Evolutionary conservation across 1,284 basidiomycete genomes (phyloP).

Genomic region (Austropuccinia psidii): DNA sequence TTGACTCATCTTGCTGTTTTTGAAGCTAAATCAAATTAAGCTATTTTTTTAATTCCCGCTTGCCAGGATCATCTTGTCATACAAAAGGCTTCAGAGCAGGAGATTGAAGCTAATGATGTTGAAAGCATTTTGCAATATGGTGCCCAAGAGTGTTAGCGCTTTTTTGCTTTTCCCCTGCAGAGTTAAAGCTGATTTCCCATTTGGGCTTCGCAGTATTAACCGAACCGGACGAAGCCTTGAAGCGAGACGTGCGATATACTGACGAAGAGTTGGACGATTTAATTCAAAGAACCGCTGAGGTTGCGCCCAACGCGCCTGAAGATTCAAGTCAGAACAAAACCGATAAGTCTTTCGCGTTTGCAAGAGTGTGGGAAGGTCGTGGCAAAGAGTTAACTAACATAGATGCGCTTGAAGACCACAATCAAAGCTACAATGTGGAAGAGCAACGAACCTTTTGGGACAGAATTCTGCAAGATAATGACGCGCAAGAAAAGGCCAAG

Average conservation of each 20-base stretch:
- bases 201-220: constrained; percentile 31
- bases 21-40: too few species aligned
- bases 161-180: neutral
- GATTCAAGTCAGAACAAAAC: constrained; percentile 4
- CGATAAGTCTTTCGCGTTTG: constrained; percentile 36
- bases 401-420: neutral
- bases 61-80: constrained; percentile 36
- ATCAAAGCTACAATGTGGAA: constrained; percentile 11
- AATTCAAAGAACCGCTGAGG: constrained; percentile 33
- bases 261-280: constrained; percentile 35
- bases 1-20: neutral
- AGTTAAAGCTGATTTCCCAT: neutral
- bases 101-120: constrained; percentile 36
- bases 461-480: constrained; percentile 26
- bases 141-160: constrained; percentile 30
- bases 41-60: neutral
- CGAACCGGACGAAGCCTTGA: constrained; percentile 24
- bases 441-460: constrained; percentile 37
- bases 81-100: constrained; percentile 36
- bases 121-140: constrained; percentile 37
- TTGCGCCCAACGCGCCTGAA: constrained; percentile 4
- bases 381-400: constrained; percentile 8
- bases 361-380: constrained; percentile 36
- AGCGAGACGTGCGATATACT: constrained; percentile 34
- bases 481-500: constrained; percentile 23